phyloP scores from a whole-genome alignment of 495 filamentous ascomycete genomes.

The Neurospora sp. region DNA sequence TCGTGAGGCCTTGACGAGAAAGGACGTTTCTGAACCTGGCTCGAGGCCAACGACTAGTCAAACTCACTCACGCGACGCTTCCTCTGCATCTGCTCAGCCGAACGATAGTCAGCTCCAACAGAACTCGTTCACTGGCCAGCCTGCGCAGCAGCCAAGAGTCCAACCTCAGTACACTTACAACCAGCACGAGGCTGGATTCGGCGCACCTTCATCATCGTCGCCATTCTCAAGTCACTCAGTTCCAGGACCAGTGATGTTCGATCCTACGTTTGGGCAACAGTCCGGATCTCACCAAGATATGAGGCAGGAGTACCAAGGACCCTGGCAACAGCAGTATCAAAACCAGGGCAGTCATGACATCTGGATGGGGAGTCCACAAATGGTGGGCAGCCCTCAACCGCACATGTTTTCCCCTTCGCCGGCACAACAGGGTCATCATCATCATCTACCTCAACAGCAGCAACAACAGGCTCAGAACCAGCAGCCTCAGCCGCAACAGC shows the following conservation, averaged over 20 bases:
- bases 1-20: conserved; percentile 27
- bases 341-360: conserved; percentile 8
- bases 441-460: not conserved
- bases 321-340: conserved; percentile 18
- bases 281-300: conserved; percentile 33
- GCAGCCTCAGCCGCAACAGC: not conserved
- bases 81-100: not conserved
- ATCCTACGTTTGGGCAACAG: conserved; percentile 5
- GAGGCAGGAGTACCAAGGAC: conserved; percentile 29
- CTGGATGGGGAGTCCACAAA: conserved; percentile 6
- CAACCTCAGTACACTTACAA: not conserved
- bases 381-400: not conserved
- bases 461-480: conserved; percentile 1
- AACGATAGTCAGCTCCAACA: not conserved
- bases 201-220: not conserved
- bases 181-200: not conserved
- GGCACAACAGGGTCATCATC: not conserved
- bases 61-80: not conserved
- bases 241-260: conserved; percentile 5
- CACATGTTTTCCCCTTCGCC: not conserved
- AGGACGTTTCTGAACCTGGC: not conserved
- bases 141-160: not conserved
- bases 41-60: not conserved
- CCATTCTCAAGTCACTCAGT: conserved; percentile 1
- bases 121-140: not conserved